Evolutionary conservation across 2,329 filamentous ascomycete genomes (phyloP).

Genomic region (Neofusicoccum parvum): DNA sequence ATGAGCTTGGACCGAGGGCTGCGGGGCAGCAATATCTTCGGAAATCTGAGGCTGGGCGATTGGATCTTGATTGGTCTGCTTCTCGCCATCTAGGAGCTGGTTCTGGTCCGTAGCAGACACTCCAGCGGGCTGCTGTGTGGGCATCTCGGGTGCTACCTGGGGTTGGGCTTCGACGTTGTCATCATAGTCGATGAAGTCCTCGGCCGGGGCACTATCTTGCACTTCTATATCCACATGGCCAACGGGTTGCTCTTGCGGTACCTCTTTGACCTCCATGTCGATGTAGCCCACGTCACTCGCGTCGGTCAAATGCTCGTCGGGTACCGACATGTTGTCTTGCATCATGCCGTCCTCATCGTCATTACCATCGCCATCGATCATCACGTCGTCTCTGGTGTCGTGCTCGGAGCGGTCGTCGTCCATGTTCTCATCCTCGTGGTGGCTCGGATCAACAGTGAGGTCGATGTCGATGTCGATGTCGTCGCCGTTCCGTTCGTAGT

Average conservation of each 20-base stretch:
- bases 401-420: slow-evolving; percentile 49
- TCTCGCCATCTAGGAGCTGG: background rate
- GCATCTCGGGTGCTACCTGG: background rate
- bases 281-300: slow-evolving; percentile 22
- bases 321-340: slow-evolving; percentile 20
- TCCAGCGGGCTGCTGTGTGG: background rate
- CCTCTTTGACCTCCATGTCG: slow-evolving; percentile 20
- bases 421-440: slow-evolving; percentile 54
- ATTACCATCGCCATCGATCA: slow-evolving; percentile 37
- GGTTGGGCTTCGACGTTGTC: slow-evolving; percentile 16
- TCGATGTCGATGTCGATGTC: slow-evolving; percentile 65
- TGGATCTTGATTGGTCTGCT: background rate
- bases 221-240: slow-evolving; percentile 22
- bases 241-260: background rate
- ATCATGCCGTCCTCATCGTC: slow-evolving; percentile 22
- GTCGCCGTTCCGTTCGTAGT: slow-evolving; percentile 47
- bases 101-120: background rate
- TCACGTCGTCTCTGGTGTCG: slow-evolving; percentile 37
- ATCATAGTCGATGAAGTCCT: slow-evolving; percentile 22
- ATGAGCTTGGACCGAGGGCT: background rate
- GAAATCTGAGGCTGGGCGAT: background rate
- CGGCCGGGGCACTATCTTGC: slow-evolving; percentile 24
- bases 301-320: slow-evolving; percentile 26
- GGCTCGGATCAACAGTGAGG: slow-evolving; percentile 36
- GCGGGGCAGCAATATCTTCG: background rate